phyloP scores from a whole-genome alignment of 805 yeast species.

The Lipomyces orientalis region DNA sequence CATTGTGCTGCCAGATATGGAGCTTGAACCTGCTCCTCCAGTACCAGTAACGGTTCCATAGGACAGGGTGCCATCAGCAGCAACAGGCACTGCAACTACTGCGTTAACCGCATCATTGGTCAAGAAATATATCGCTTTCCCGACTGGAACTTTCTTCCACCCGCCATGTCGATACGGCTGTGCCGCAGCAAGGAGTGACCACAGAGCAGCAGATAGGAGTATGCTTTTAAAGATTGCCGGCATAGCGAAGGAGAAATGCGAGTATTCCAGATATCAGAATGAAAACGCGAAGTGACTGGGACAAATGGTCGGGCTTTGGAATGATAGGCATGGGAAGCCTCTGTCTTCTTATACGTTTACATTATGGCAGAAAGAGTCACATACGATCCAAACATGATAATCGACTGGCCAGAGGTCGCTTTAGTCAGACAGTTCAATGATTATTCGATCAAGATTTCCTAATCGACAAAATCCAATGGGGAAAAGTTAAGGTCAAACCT shows the following conservation, averaged over 20 bases:
- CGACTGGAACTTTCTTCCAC: background rate
- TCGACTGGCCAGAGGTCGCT: background rate
- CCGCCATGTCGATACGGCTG: background rate
- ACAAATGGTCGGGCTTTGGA: background rate
- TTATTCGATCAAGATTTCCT: slow-evolving; percentile 3
- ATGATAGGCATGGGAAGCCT: background rate
- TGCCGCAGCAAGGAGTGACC: background rate
- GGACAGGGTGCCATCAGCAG: background rate
- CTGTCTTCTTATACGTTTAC: slow-evolving; percentile 3
- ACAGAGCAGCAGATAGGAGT: background rate
- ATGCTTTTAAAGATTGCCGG: background rate
- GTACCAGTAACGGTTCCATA: slow-evolving; percentile 1
- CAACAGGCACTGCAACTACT: slow-evolving; percentile 1
- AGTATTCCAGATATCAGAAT: background rate
- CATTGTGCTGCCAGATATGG: slow-evolving; percentile 6
- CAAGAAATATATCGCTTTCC: background rate
- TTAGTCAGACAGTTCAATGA: background rate
- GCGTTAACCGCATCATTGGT: slow-evolving; percentile 5
- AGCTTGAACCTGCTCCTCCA: slow-evolving; percentile 8
- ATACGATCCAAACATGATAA: background rate
- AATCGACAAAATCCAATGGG: background rate
- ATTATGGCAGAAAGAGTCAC: background rate
- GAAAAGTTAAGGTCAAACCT: background rate
- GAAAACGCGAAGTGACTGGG: background rate
- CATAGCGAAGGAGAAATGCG: background rate